phyloP scores from a whole-genome alignment of 805 yeast genomes.

The Barnettozyma sp. region DNA sequence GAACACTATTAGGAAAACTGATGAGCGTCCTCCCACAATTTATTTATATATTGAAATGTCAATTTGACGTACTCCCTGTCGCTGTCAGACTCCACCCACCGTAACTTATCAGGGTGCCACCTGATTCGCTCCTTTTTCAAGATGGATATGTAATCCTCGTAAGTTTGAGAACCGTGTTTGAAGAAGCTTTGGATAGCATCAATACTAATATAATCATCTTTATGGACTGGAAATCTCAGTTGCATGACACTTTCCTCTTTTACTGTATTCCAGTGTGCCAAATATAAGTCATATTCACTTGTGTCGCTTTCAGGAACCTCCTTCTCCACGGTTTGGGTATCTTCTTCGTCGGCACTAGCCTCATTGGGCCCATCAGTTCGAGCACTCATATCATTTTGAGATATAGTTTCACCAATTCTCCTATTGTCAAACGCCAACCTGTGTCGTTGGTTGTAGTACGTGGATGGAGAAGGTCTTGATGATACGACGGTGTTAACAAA shows the following conservation, averaged over 20 bases:
- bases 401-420: too few relatives aligned
- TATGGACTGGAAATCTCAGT: constrained; percentile 24
- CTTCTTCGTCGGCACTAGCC: too few relatives aligned
- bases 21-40: constrained; percentile 27
- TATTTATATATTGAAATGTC: constrained; percentile 39
- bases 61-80: constrained; percentile 27
- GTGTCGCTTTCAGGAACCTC: not conserved
- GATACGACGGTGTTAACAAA: constrained; percentile 15
- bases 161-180: not conserved
- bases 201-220: constrained; percentile 24
- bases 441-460: constrained; percentile 13
- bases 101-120: constrained; percentile 72
- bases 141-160: constrained; percentile 12
- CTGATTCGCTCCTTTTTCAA: constrained; percentile 45
- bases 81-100: constrained; percentile 19
- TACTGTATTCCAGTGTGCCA: constrained; percentile 24
- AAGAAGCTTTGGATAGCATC: constrained; percentile 16
- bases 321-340: too few relatives aligned
- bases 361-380: too few relatives aligned
- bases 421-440: constrained; percentile 2
- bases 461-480: not conserved
- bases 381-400: too few relatives aligned
- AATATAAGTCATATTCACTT: constrained; percentile 18
- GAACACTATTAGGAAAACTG: too few relatives aligned
- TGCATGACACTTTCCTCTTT: constrained; percentile 15